A percentile compares a stretch with the other conserved stretches of the same genome.
These are phyloP conservation scores for Oryza longistaminata DNA, from an alignment of 176 grass and related monocot species.

Conservation along the genomic window DNA sequence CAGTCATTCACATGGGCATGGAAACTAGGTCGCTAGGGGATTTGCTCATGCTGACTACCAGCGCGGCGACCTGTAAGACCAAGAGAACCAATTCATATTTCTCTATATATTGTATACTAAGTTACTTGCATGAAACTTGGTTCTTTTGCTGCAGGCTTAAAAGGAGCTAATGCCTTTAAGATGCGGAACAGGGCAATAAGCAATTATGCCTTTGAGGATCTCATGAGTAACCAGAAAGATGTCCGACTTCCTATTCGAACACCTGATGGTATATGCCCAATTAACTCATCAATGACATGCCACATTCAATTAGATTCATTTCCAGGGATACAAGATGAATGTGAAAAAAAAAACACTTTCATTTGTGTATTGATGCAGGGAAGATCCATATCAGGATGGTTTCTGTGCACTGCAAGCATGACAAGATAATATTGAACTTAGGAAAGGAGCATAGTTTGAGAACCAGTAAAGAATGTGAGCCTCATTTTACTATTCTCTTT, in stretches of 20 bases:
- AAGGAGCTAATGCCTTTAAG: conserved; percentile 55
- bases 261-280: conserved; percentile 39
- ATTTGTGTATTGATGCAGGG: conserved; percentile 39
- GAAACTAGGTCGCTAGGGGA: conserved; percentile 36
- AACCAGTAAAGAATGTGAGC: conserved; percentile 56
- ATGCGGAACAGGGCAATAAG: conserved; percentile 30
- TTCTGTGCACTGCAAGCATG: conserved; percentile 37
- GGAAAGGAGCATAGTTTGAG: conserved; percentile 49
- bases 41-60: conserved; percentile 55
- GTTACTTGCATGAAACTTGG: conserved; percentile 20
- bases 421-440: conserved; percentile 50
- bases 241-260: conserved; percentile 35
- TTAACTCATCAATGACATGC: background rate
- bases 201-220: conserved; percentile 30
- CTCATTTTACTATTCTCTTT: background rate
- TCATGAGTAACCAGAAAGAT: conserved; percentile 40
- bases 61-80: conserved; percentile 57
- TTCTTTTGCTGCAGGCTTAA: conserved; percentile 42
- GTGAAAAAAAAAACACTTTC: background rate
- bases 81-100: conserved; percentile 18
- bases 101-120: background rate
- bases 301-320: conserved; percentile 1
- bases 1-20: conserved; percentile 48
- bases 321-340: conserved; percentile 11
- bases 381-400: conserved; percentile 53